Base-by-base conservation (phyloP, 2,329 filamentous ascomycete genomes). In the Aspergillus texensis region DNA sequence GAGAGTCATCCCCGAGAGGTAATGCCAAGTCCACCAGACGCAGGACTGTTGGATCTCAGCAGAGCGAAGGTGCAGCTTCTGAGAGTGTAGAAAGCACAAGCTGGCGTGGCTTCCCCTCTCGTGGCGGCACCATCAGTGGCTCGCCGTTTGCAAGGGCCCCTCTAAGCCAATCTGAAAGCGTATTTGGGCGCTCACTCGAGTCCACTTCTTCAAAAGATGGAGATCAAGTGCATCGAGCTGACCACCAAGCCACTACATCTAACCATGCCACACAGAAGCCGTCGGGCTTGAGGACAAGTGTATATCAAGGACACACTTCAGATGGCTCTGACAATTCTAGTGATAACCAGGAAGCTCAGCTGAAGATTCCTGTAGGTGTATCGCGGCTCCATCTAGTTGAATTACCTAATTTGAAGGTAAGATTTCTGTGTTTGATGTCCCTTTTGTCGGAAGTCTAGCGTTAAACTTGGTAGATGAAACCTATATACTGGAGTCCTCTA, bases 401-500 rank as follows among this genome's bases (percentile, higher is more conserved):
- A 62, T 83, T 98, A 70, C 93, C 94, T 26, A 86, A 86, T 59
- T 80, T 96, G 62, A 82, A 80, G 72, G 76, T 78, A 71, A 62
- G 39, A 10, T 34, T n/a, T 16, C 5, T 34, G 5, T 57, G 6
- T 12, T n/a, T 8, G 21, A 21, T 39, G n/a, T 9, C 26, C 10
- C 34, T 6, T 14, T 28, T 16, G 16, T 52, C 26, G 6, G 19
- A 26, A 28, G 19, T 36, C 24, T 11, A 39, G 34, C 32, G 19
- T 39, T 55, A 55, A 55, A 39, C 12, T 24, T 55, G 45, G 14
- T 85, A 92, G 72, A 96, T 99, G 93, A 92, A 94, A 76, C 95
- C 95, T 0, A 97, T 98, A 64, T 99, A 99, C 75, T 99, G 95
- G 95, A 94, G 91, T 21, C 94, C 95, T 9, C 86, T 98, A 36